These are phyloP conservation scores for Pythium volutum DNA, from an alignment of 352 stramenopile genomes.

Conservation along the genomic window DNA sequence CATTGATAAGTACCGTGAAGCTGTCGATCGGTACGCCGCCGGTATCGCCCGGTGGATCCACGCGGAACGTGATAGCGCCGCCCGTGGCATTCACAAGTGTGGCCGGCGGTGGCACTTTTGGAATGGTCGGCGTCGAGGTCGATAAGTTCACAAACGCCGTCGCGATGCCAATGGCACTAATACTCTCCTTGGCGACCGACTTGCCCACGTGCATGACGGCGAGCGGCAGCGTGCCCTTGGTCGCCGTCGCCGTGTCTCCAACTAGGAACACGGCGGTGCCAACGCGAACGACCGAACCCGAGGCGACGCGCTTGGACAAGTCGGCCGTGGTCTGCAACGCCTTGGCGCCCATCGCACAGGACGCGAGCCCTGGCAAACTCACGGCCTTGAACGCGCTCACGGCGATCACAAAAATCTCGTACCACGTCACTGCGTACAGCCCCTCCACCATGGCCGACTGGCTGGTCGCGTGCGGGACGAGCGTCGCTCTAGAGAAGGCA, in stretches of 20 bases:
- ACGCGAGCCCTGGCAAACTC: slow-evolving; percentile 34
- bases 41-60: slow-evolving; percentile 24
- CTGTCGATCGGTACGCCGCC: slow-evolving; percentile 45
- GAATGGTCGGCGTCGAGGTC: slow-evolving; percentile 33
- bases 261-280: slow-evolving; percentile 31
- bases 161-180: slow-evolving; percentile 27
- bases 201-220: slow-evolving; percentile 20
- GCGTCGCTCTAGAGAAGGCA: slow-evolving; percentile 30
- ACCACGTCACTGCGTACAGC: slow-evolving; percentile 39
- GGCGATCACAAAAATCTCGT: slow-evolving; percentile 54
- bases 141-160: slow-evolving; percentile 35
- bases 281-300: slow-evolving; percentile 33
- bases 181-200: slow-evolving; percentile 30
- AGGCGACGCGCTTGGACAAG: slow-evolving; percentile 27
- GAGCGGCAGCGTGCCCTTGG: slow-evolving; percentile 32
- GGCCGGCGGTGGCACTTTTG: slow-evolving; percentile 29
- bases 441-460: slow-evolving; percentile 21
- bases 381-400: slow-evolving; percentile 22
- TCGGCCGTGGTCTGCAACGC: slow-evolving; percentile 38
- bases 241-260: slow-evolving; percentile 33
- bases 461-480: neutral
- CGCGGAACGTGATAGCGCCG: slow-evolving; percentile 33
- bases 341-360: slow-evolving; percentile 30
- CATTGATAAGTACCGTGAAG: slow-evolving; percentile 44
- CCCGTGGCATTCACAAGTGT: slow-evolving; percentile 37